Evolutionary conservation across 192 early-diverging fungal species (phyloP).

Genomic region (Linnemannia schmuckeri): DNA sequence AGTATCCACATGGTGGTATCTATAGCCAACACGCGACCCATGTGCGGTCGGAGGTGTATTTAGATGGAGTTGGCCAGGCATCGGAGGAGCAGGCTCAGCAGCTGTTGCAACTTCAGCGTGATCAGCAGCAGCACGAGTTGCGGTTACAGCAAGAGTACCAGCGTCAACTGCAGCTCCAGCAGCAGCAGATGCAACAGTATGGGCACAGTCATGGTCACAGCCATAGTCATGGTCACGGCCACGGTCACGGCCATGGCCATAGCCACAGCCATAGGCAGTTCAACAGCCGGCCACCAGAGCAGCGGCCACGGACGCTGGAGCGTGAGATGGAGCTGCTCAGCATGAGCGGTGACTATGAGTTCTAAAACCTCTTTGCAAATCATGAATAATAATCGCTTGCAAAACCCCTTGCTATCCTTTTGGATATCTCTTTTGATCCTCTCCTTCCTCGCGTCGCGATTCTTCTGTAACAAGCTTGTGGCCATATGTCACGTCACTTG

Average conservation of each 20-base stretch:
- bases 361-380: neutral
- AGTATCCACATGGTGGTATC: conserved; percentile 12
- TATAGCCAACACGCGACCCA: conserved; percentile 18
- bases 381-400: neutral
- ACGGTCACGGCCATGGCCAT: conserved; percentile 7
- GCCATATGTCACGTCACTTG: neutral
- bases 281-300: conserved; percentile 2
- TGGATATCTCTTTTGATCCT: neutral
- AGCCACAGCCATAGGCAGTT: neutral
- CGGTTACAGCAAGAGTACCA: conserved; percentile 31
- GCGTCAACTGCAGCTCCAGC: conserved; percentile 23
- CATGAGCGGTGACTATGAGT: conserved; percentile 49
- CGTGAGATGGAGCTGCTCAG: conserved; percentile 41
- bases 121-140: conserved; percentile 38
- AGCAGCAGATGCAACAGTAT: conserved; percentile 16
- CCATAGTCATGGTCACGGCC: neutral
- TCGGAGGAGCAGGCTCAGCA: conserved; percentile 35
- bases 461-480: too few species aligned
- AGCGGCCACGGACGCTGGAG: conserved; percentile 28
- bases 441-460: neutral
- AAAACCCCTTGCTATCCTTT: too few species aligned
- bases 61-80: conserved; percentile 10
- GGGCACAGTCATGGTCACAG: neutral
- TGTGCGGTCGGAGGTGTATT: conserved; percentile 22
- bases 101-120: conserved; percentile 21